Evolutionary conservation across 2,329 filamentous ascomycete species (phyloP).

Genomic region (Colletotrichum lentis): DNA sequence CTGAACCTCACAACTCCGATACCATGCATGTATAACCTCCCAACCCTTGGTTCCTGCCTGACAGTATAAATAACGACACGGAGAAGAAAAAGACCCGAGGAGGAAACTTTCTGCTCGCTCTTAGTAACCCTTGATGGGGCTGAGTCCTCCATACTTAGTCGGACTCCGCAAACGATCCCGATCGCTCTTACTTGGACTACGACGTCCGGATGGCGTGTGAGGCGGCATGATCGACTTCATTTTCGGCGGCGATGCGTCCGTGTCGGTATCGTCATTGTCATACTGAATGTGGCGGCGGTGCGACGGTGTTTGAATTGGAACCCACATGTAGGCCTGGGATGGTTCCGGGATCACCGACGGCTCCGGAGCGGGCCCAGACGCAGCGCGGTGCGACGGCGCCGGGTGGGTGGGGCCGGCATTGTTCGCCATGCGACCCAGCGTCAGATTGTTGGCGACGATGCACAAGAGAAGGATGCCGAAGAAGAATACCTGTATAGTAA

Average conservation of each 20-base stretch:
- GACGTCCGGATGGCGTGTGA: conserved; percentile 56
- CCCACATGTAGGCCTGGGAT: conserved; percentile 58
- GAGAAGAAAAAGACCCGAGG: no score
- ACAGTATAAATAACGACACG: neutral
- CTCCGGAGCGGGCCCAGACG: conserved; percentile 36
- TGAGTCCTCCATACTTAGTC: conserved; percentile 52
- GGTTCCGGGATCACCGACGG: conserved; percentile 43
- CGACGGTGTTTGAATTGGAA: conserved; percentile 60
- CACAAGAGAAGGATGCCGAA: conserved; percentile 58
- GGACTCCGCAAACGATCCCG: conserved; percentile 60
- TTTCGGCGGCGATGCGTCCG: conserved; percentile 57
- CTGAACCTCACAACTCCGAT: conserved; percentile 28
- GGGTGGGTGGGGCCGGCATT: conserved; percentile 42
- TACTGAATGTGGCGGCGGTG: conserved; percentile 53
- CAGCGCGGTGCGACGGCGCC: conserved; percentile 42
- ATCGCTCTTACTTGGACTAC: conserved; percentile 60
- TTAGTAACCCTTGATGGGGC: conserved; percentile 50
- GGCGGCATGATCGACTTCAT: conserved; percentile 54
- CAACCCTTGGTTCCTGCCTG: neutral
- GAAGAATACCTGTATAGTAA: conserved; percentile 57
- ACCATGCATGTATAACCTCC: conserved; percentile 28
- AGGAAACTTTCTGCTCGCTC: neutral
- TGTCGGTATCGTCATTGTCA: conserved; percentile 58
- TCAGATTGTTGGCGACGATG: conserved; percentile 61
- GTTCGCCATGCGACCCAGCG: conserved; percentile 49